Evolutionary conservation across 345 rosid species (phyloP), one percentile per base, ranked within the genome.

Genomic region (Syzygium grande): DNA sequence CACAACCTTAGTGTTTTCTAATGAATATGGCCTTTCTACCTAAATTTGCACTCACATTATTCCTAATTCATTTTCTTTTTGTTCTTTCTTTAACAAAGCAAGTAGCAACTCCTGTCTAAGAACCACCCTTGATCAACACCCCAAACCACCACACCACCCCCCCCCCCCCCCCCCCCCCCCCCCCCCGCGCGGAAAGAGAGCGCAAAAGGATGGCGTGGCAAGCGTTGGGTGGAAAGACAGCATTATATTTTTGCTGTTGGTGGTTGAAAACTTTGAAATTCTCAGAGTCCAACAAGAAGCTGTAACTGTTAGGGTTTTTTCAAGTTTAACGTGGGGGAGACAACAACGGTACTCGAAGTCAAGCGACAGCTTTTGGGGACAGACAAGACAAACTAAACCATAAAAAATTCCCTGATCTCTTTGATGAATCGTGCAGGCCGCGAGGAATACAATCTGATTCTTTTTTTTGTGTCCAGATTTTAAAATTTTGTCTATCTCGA

Each of bases 291-390:
- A 73, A 46, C 11, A 11, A 1, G 12, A 41, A 38, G 83, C 83
- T 73, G 83, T 73, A 38, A 73, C 83, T 41, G 49, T 73, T 73
- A 21, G 27, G 49, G 49, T 1, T 2, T 52, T 84, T 27, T 11
- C 49, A 58, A 86, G 80, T 51, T 61, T 16, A 86, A 86, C 79
- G 87, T 86, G 87, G 87, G 52, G 80, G n/a, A 86, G 79, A 54
- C 86, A 30, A 38, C 68, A 19, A 84, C 15, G 27, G 61, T 29
- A 14, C 56, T 19, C 41, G 56, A 59, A 14, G 41, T 55, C 11
- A 59, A 59, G 38, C 73, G 87, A 86, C 87, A 85, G 87, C 87
- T 59, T 56, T 85, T 41, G 23, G 68, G 22, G 27, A 51, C 53
- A 49, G 61, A 30, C 29, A 85, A 34, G 79, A 17, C 80, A 73